Percentiles rank a stretch among this genome's conserved stretches.
These are phyloP conservation scores for Lactarius akahatsu DNA, from an alignment of 768 basidiomycete species.

Conservation along the genomic window DNA sequence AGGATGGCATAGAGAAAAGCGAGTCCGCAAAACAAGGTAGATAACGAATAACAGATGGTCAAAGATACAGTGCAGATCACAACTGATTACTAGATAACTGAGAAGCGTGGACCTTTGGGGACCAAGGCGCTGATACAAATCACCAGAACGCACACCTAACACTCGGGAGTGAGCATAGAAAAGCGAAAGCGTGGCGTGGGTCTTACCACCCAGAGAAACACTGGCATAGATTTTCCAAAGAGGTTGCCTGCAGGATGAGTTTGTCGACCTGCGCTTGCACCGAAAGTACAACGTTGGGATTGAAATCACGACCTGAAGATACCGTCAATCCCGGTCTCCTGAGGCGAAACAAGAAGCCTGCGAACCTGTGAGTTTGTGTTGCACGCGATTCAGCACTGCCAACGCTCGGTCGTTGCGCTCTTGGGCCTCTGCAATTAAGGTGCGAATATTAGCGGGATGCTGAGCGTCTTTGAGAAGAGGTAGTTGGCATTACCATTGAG, in stretches of 20 bases:
- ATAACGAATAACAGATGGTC: conserved; percentile 22
- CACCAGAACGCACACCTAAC: conserved; percentile 45
- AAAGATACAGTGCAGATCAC: conserved; percentile 7
- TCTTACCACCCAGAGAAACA: conserved; percentile 92
- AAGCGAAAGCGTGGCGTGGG: not conserved
- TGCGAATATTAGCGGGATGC: not conserved
- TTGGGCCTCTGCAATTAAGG: conserved; percentile 52
- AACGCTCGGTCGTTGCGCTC: conserved; percentile 92
- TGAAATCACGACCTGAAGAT: conserved; percentile 82
- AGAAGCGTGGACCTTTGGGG: not conserved
- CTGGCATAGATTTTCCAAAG: conserved; percentile 93
- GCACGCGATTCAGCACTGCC: conserved; percentile 90
- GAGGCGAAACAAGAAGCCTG: conserved; percentile 9
- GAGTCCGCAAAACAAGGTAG: conserved; percentile 12
- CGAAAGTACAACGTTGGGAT: conserved; percentile 69
- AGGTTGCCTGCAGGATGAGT: conserved; percentile 90
- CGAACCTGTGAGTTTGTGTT: conserved; percentile 89
- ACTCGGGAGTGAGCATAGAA: not conserved
- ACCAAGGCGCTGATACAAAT: conserved; percentile 6
- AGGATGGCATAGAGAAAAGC: not conserved
- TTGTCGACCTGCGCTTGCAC: conserved; percentile 89
- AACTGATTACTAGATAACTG: not conserved
- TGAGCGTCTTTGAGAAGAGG: not conserved
- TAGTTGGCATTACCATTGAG: conserved; percentile 64
- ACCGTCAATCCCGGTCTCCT: conserved; percentile 1